Conservation (phyloP, 257 asterid genomes). For the Cinchona pubescens region DNA sequence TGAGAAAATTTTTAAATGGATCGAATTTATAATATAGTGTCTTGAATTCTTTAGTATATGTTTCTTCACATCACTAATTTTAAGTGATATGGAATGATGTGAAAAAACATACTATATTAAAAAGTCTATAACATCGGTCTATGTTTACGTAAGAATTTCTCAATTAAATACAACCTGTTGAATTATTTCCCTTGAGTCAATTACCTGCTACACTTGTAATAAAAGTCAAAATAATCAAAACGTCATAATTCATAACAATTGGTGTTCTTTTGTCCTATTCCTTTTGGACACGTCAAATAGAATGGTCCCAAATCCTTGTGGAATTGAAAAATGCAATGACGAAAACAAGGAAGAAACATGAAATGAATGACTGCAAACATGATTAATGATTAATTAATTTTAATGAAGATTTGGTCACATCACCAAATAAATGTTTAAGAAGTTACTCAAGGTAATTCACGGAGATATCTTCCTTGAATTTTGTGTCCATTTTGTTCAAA, state of each 20-base stretch:
- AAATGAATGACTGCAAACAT: not conserved
- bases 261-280: not conserved
- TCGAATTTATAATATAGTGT: too few species aligned
- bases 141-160: not conserved
- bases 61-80: too few species aligned
- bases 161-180: not conserved
- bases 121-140: too few species aligned
- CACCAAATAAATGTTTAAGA: not conserved
- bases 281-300: not conserved
- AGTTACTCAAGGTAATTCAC: too few species aligned
- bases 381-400: too few species aligned
- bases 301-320: not conserved
- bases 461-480: too few species aligned
- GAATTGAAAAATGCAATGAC: not conserved
- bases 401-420: not conserved
- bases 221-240: not conserved
- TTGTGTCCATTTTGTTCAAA: too few species aligned
- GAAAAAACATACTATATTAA: too few species aligned
- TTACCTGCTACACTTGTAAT: not conserved
- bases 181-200: not conserved
- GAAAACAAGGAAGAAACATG: not conserved
- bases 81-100: too few species aligned
- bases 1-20: too few species aligned
- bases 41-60: too few species aligned
- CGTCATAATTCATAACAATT: not conserved